Conservation (phyloP, 345 rosid genomes). For the Moringa oleifera region DNA sequence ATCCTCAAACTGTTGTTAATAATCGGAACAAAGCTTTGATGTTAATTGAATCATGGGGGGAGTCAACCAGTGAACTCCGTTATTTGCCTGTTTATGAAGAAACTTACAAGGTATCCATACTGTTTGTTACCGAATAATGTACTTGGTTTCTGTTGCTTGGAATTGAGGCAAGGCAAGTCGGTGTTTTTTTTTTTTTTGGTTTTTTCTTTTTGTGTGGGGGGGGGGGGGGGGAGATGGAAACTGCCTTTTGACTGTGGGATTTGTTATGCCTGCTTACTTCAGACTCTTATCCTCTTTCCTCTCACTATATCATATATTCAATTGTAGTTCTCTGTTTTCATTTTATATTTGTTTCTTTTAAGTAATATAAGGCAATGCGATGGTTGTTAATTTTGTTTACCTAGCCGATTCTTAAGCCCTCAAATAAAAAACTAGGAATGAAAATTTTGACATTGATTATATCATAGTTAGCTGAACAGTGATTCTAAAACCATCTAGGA, state of each 20-base stretch:
- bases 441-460: background rate
- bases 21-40: constrained; percentile 87
- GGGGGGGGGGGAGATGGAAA: too few species aligned
- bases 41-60: constrained; percentile 94
- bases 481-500: constrained; percentile 1
- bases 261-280: too few species aligned
- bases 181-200: too few species aligned
- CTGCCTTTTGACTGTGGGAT: too few species aligned
- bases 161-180: too few species aligned
- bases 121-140: background rate
- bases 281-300: background rate
- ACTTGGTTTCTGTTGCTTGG: background rate
- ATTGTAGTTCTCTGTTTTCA: background rate
- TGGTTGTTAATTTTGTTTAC: background rate
- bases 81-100: constrained; percentile 94
- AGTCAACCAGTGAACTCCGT: constrained; percentile 82
- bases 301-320: background rate
- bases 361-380: too few species aligned
- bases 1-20: constrained; percentile 86
- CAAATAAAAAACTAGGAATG: background rate
- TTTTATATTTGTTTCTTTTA: too few species aligned
- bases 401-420: background rate
- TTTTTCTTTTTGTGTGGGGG: too few species aligned
- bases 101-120: constrained; percentile 80
- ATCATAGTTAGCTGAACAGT: background rate